These are phyloP conservation scores for Tetraselmis striata DNA, from an alignment of 139 green algal genomes.

Conservation along the genomic window DNA sequence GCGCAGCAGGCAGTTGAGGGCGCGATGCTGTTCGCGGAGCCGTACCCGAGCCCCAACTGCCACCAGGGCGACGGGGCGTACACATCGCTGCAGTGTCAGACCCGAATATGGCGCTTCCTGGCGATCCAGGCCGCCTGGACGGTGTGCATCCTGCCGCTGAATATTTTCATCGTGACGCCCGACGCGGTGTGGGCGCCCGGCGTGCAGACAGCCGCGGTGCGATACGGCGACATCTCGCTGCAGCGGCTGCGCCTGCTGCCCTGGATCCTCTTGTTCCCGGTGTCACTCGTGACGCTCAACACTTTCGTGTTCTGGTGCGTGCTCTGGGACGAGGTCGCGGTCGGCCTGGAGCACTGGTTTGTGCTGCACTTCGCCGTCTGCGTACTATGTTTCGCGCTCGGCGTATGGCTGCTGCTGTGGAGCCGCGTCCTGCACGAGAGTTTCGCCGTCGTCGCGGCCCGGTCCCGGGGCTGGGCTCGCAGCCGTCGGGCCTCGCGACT, in stretches of 20 bases:
- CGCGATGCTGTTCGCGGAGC: background rate
- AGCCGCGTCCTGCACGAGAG: background rate
- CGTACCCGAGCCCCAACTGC: background rate
- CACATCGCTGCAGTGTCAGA: background rate
- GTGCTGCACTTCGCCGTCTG: background rate
- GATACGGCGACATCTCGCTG: background rate
- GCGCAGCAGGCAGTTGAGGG: background rate
- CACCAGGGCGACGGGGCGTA: background rate
- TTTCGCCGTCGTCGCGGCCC: background rate
- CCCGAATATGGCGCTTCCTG: background rate
- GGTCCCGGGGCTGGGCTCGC: no score
- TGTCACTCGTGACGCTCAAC: background rate
- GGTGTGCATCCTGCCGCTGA: background rate
- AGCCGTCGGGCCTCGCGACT: no score
- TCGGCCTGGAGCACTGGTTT: background rate
- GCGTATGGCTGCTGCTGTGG: background rate
- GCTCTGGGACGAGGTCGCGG: background rate
- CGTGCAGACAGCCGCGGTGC: background rate
- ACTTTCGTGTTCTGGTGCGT: background rate
- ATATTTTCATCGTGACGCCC: background rate
- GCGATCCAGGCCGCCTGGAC: background rate
- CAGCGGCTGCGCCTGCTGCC: background rate
- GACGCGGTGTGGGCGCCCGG: background rate
- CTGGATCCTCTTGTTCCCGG: background rate
- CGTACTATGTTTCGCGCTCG: background rate